A percentile compares a stretch with the other conserved stretches of the same genome.
Evolutionary conservation across 2,329 filamentous ascomycete species (phyloP).

Genomic region (Alternaria tenuissima): DNA sequence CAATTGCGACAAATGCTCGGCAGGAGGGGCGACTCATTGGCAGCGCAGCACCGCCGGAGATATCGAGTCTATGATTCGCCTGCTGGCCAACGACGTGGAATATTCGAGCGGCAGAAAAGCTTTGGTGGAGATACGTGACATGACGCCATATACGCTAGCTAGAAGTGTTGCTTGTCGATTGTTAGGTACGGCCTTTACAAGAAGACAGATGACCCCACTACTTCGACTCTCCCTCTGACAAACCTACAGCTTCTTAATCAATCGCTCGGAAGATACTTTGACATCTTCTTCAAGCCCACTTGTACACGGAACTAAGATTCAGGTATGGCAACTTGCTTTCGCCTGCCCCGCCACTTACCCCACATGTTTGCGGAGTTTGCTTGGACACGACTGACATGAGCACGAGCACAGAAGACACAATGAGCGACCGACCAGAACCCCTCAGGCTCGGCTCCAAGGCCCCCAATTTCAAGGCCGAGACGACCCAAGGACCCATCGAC

Average conservation of each 20-base stretch:
- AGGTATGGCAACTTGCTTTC: constrained; percentile 16
- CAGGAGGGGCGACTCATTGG: constrained; percentile 24
- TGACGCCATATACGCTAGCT: constrained; percentile 48
- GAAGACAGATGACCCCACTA: constrained; percentile 31
- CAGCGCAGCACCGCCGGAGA: constrained; percentile 31
- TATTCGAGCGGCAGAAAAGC: constrained; percentile 36
- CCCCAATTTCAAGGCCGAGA: constrained; percentile 74
- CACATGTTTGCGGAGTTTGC: constrained; percentile 41
- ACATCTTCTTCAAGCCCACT: background rate
- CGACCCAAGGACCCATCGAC: constrained; percentile 71
- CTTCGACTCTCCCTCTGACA: background rate
- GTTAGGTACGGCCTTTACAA: constrained; percentile 25
- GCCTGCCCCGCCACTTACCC: constrained; percentile 38
- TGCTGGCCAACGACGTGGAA: constrained; percentile 19
- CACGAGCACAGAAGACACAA: constrained; percentile 24
- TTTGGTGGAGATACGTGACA: constrained; percentile 37
- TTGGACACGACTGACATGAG: constrained; percentile 21
- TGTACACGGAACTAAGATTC: constrained; percentile 1
- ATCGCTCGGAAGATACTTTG: background rate
- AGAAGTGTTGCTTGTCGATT: constrained; percentile 22
- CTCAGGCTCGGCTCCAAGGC: constrained; percentile 72
- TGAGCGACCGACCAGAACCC: constrained; percentile 48
- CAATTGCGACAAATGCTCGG: constrained; percentile 21
- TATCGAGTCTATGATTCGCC: constrained; percentile 31
- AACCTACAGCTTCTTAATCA: background rate